phyloP scores from a whole-genome alignment of 23 red algal species.

The Pyropia haitanensis region DNA sequence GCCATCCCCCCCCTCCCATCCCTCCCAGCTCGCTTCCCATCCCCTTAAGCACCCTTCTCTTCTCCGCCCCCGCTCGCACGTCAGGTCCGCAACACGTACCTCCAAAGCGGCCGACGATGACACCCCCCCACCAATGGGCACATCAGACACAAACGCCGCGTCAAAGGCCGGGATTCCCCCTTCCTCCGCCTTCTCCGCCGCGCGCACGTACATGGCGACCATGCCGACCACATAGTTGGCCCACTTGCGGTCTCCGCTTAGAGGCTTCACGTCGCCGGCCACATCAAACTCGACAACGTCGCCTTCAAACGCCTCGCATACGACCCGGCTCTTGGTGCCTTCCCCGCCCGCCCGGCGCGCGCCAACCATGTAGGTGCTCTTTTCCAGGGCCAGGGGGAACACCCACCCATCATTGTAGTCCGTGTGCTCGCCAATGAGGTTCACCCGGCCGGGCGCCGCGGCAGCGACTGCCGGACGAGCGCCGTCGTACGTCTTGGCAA shows the following conservation, averaged over 20 bases:
- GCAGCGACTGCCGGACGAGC: slow-evolving; percentile 20
- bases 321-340: slow-evolving; percentile 33
- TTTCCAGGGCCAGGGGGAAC: slow-evolving; percentile 81
- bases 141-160: slow-evolving; percentile 81
- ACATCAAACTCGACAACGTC: slow-evolving; percentile 27
- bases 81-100: background rate
- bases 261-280: slow-evolving; percentile 18
- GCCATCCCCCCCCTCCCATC: too few relatives aligned
- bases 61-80: too few relatives aligned
- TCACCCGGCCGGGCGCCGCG: slow-evolving; percentile 87
- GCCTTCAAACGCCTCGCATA: slow-evolving; percentile 29
- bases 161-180: slow-evolving; percentile 58
- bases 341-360: slow-evolving; percentile 15
- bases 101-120: slow-evolving; percentile 79
- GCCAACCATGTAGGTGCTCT: slow-evolving; percentile 75
- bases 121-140: slow-evolving; percentile 86
- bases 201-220: slow-evolving; percentile 58
- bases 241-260: slow-evolving; percentile 24
- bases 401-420: slow-evolving; percentile 99
- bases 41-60: too few relatives aligned
- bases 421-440: slow-evolving; percentile 96
- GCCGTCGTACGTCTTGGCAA: slow-evolving; percentile 26
- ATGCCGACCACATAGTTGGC: slow-evolving; percentile 83
- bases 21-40: too few relatives aligned
- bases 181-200: slow-evolving; percentile 4